Evolutionary conservation across 257 asterid species (phyloP), one percentile per base, ranked within the genome.

Genomic region (Coffea eugenioides): DNA sequence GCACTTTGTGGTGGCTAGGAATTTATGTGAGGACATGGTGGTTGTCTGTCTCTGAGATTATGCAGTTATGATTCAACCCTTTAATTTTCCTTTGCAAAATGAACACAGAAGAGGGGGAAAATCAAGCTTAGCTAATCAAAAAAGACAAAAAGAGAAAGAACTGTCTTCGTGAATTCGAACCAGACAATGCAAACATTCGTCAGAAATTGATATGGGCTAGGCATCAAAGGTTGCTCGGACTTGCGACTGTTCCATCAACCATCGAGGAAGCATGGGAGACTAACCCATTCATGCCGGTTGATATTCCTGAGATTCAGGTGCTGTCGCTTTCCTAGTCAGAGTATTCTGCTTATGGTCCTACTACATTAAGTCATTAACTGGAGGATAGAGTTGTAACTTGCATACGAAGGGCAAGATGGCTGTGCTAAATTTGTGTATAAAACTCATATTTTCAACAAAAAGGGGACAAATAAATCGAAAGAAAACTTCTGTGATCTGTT

Each of bases 211-310:
- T 81, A 6, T 85, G 89, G 87, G 87, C 87, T 52, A 74, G 74
- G 87, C 74, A 43, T n/a, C 79, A 85, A 73, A 80, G 82, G 62
- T 31, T 43, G 79, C 43, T 67, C 2, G 89, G 89, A 43, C 93
- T 85, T 69, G 97, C 97, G 54, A 92, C 98, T 46, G 83, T 94
- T 79, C 98, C 98, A 64, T 94, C 98, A 27, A 91, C 96, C 71
- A 86, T 94, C 23, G 86, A 82, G 83, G 96, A 92, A 80, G 98
- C 92, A 87, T 71, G 90, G 36, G 92, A 88, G 86, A 92, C 92
- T 6, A 92, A 94, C 77, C 97, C 97, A 4, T 92, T 94, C 90
- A 85, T 92, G 94, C 94, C 94, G 80, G 97, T 86, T 78, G 92
- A 89, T 83, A 86, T 91, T 70, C 91, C 86, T 5, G 92, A 92